Base-by-base conservation (phyloP, 257 asterid genomes). In the Plantago major region DNA sequence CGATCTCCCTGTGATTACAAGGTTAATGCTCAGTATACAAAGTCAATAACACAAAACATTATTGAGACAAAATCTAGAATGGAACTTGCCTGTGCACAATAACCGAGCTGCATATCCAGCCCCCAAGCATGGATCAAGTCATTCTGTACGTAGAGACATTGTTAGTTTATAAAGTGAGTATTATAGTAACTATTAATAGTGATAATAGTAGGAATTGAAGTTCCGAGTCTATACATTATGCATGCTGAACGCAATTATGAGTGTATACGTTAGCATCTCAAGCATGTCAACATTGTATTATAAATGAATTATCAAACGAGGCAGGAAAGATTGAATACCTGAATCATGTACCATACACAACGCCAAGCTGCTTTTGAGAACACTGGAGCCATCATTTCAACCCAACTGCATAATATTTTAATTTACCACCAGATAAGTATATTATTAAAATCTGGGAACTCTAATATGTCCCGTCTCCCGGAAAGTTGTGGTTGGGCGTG, bases 111-210 rank as follows among this genome's bases (percentile, higher is more conserved):
- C 84, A 57, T 76, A 71, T 92, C 98, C 55, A 92, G 80, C 19
- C 98, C 98, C 98, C 98, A 92, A 16, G 91, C 98, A 54, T 92
- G 99, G 77, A 92, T 84, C 88, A 92, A 73, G 73, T 91, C 98
- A 14, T 91, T 91, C 98, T 91, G 82, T 22, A 22, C 26, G 26
- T 61, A 30, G 43, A 42, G 13, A 40, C 30, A 33, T 7, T 33
- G 12, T 11, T 22, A 14, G 46, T 9, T 55, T 55, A 12, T 30
- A 42, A 40, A 57, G 16, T 12, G 9, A 33, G 22, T 22, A 22
- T 2, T 22, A 22, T 22, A n/a, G n/a, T n/a, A 22, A 22, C 26
- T 22, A 22, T 22, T 1, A 1, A 22, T 22, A 22, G 2, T 22
- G 26, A 22, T 22, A 22, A 22, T 22, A 22, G 26, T 22, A 22